These are phyloP conservation scores for Gossypium arboreum DNA, from an alignment of 345 rosid genomes.

Conservation along the genomic window DNA sequence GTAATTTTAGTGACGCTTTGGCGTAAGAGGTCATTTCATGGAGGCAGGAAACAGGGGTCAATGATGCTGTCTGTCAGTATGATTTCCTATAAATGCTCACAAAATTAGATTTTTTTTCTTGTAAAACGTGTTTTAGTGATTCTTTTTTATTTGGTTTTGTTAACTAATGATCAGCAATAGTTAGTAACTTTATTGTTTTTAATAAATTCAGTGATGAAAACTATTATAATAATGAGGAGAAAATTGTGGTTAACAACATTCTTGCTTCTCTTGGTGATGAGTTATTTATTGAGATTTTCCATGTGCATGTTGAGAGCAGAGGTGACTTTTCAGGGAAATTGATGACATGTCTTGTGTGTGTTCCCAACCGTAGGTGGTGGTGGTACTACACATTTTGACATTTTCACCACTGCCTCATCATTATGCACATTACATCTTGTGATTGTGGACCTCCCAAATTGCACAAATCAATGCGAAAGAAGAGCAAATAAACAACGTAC, in stretches of 20 bases:
- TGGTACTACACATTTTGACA: conserved; percentile 7
- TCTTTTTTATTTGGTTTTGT: neutral
- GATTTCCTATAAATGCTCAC: neutral
- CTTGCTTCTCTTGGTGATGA: conserved; percentile 16
- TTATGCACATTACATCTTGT: neutral
- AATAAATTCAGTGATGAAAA: neutral
- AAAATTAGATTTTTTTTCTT: neutral
- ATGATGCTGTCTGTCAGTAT: neutral
- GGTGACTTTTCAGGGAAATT: conserved; percentile 6
- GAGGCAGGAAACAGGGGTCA: neutral
- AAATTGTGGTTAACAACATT: neutral
- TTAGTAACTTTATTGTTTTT: neutral
- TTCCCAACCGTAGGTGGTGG: conserved; percentile 28
- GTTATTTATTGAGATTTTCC: conserved; percentile 10
- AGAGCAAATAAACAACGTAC: neutral
- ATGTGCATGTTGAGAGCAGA: conserved; percentile 9
- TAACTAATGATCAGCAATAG: neutral
- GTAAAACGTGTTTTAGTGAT: no score
- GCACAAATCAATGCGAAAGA: neutral
- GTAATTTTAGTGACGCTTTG: neutral
- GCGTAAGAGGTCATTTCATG: neutral
- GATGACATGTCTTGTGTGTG: conserved; percentile 29
- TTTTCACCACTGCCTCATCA: conserved; percentile 10
- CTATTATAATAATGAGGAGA: no score
- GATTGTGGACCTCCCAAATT: conserved; percentile 22